Base-by-base conservation (phyloP, 2,329 filamentous ascomycete genomes). In the Sphaerostilbella broomeana region DNA sequence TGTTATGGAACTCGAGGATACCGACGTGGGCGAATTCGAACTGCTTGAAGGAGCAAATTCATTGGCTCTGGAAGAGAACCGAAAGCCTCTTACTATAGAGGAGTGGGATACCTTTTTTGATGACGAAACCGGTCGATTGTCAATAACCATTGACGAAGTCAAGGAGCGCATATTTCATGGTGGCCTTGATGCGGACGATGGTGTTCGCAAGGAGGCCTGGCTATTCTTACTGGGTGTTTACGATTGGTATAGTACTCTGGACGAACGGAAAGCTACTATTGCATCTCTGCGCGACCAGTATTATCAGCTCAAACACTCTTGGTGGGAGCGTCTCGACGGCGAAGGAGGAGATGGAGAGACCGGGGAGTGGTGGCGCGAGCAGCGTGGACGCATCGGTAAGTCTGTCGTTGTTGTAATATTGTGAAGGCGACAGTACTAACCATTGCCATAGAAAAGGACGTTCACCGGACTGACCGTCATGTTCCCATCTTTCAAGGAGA, bases 151-250 rank as follows among this genome's bases (percentile, higher is more conserved):
- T 4, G 87, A 95, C 50, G 92, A 98, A 58, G 88, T 94, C 48
- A 98, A 97, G 61, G 90, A 97, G 57, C 77, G 92, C n/a, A 77
- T 98, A 40, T 98, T 97, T 59, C 92, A 97, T 55, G 92, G 92
- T 19, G 92, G 92, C 0, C 69, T 98, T 1, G 81, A 94, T 56
- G 67, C 85, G 0, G 84, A 95, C 12, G 90, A 97, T 52, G 89
- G 89, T 0, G 89, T 95, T 4, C 74, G 94, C 33, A 97, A 97
- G 62, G 89, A 97, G 60, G 92, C 90, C 0, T 98, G 92, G 92
- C 72, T 95, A 1, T 98, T 94, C 62, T 64, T 98, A 12, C 73
- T 98, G 0, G 92, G 86, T 1, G 84, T 98, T 0, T 85, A 94
- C 54, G 82, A 90, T 3, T 98, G 94, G 94, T 80, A 95, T 51